Conservation (phyloP, 208 protist genomes). For the Blechomonas ayalai region DNA sequence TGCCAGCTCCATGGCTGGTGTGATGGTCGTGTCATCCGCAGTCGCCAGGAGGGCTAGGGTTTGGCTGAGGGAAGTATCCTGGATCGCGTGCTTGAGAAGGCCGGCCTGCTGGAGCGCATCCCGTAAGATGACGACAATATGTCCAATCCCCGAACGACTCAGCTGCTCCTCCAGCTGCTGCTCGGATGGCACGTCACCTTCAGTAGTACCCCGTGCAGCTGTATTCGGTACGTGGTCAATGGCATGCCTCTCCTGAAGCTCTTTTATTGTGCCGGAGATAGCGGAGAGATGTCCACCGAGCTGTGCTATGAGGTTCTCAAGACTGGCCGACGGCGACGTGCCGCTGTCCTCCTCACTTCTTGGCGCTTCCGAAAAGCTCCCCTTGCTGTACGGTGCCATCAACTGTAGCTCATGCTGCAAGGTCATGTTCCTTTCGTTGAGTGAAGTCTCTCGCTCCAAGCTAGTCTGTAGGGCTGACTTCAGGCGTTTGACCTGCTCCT, state of each 20-base stretch:
- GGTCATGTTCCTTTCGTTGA: slow-evolving; percentile 27
- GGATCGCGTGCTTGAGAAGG: slow-evolving; percentile 8
- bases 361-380: not conserved
- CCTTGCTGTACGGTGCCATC: too few species aligned
- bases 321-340: too few species aligned
- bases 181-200: too few species aligned
- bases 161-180: slow-evolving; percentile 4
- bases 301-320: too few species aligned
- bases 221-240: not conserved
- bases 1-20: too few species aligned
- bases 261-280: slow-evolving; percentile 1
- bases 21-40: not conserved
- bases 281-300: slow-evolving; percentile 4
- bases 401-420: slow-evolving; percentile 39
- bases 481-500: slow-evolving; percentile 29
- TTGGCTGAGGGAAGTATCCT: too few species aligned
- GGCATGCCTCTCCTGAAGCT: slow-evolving; percentile 6
- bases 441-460: slow-evolving; percentile 23
- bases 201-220: too few species aligned
- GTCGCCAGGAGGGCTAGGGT: not conserved
- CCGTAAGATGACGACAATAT: slow-evolving; percentile 10
- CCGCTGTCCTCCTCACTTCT: not conserved
- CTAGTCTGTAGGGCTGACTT: slow-evolving; percentile 24
- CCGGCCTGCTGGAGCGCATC: slow-evolving; percentile 9
- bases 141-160: slow-evolving; percentile 5